Evolutionary conservation across 192 early-diverging fungal species (phyloP).

Genomic region (Cetraspora pellucida): DNA sequence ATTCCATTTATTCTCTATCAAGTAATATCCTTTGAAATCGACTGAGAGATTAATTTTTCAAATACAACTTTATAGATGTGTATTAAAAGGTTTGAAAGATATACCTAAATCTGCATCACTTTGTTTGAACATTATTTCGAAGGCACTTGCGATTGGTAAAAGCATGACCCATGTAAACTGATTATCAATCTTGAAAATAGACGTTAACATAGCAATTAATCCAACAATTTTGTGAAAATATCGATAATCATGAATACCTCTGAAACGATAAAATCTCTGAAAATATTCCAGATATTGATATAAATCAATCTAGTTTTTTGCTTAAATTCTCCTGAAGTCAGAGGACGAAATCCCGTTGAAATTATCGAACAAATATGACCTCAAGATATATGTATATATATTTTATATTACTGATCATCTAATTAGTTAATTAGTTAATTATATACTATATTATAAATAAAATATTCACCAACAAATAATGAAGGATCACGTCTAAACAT

Average conservation of each 20-base stretch:
- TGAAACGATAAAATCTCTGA: neutral
- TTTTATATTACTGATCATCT: neutral
- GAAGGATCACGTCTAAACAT: neutral
- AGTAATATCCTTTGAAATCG: neutral
- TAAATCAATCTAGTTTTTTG: neutral
- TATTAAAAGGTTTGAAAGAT: neutral
- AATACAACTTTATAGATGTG: neutral
- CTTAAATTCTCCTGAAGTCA: neutral
- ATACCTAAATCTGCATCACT: neutral
- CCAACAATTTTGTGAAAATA: neutral
- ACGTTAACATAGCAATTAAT: neutral
- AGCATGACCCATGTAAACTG: slow-evolving; percentile 4
- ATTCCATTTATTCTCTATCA: neutral
- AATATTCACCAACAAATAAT: neutral
- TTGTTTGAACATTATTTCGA: slow-evolving; percentile 3
- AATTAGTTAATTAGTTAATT: neutral
- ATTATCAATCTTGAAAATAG: slow-evolving; percentile 2
- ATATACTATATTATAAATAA: no score
- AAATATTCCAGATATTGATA: slow-evolving; percentile 11
- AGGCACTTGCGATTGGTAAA: neutral
- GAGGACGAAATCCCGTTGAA: neutral
- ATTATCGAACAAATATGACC: neutral
- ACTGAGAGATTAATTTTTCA: neutral
- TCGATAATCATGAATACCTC: slow-evolving; percentile 1
- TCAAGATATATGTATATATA: neutral